A percentile compares a stretch with the other conserved stretches of the same genome.
phyloP scores from a whole-genome alignment of 805 yeast genomes.

The Blastobotrys parvus region DNA sequence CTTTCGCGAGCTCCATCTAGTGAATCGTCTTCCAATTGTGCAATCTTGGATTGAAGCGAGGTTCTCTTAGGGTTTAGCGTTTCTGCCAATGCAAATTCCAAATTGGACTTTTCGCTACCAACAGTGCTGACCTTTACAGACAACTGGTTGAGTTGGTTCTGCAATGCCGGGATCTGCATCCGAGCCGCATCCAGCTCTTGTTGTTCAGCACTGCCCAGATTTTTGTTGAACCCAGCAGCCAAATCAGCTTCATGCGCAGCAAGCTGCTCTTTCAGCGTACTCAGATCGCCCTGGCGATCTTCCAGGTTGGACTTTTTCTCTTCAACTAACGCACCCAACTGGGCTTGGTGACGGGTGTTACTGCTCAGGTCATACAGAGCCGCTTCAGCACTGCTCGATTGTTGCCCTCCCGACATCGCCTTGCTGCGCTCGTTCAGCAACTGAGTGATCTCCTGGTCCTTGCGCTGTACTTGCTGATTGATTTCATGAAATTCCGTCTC shows the following conservation, averaged over 20 bases:
- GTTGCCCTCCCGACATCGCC: slow-evolving; percentile 22
- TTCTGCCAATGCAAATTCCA: slow-evolving; percentile 51
- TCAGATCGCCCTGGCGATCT: slow-evolving; percentile 34
- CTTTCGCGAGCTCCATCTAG: not conserved
- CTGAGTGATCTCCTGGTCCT: slow-evolving; percentile 46
- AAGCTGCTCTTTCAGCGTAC: slow-evolving; percentile 35
- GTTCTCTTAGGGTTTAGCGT: slow-evolving; percentile 40
- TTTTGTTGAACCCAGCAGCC: slow-evolving; percentile 43
- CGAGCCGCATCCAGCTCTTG: slow-evolving; percentile 32
- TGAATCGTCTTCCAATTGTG: not conserved
- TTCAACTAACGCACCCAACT: slow-evolving; percentile 16
- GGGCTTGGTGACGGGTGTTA: slow-evolving; percentile 18
- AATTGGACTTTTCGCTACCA: slow-evolving; percentile 39
- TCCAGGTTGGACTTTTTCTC: slow-evolving; percentile 30
- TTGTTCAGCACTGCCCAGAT: slow-evolving; percentile 44
- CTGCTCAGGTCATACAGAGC: slow-evolving; percentile 9
- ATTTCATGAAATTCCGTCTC: slow-evolving; percentile 35
- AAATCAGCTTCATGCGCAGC: slow-evolving; percentile 43
- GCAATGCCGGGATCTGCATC: slow-evolving; percentile 31
- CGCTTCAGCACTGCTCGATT: slow-evolving; percentile 30
- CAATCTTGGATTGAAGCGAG: not conserved
- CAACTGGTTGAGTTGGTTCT: slow-evolving; percentile 34
- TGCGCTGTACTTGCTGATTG: slow-evolving; percentile 30
- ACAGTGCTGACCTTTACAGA: slow-evolving; percentile 35
- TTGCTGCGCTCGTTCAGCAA: slow-evolving; percentile 39